phyloP scores from a whole-genome alignment of 345 rosid genomes.

The Schrenkiella parvula region DNA sequence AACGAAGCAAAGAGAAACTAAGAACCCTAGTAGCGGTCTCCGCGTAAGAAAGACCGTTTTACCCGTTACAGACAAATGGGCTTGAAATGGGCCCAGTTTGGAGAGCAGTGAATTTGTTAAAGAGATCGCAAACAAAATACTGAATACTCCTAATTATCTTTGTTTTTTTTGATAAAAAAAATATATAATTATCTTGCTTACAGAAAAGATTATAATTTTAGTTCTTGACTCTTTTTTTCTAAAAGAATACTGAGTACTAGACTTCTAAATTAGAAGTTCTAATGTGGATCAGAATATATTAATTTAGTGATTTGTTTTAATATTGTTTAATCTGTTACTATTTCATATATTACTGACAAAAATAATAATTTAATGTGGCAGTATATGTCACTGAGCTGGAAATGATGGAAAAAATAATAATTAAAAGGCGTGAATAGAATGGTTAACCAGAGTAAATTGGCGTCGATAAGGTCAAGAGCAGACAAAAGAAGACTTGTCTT shows the following conservation, averaged over 20 bases:
- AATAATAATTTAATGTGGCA: background rate
- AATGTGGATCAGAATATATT: background rate
- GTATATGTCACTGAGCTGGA: background rate
- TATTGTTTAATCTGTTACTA: background rate
- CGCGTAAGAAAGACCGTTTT: background rate
- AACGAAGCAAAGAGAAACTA: background rate
- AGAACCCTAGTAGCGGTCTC: background rate
- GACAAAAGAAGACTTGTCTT: constrained; percentile 3
- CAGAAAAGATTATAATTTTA: background rate
- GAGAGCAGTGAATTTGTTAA: background rate
- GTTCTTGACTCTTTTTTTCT: background rate
- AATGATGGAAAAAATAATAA: background rate
- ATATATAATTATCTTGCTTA: background rate
- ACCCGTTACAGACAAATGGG: background rate
- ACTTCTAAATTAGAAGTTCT: too few species aligned
- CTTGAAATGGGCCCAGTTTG: background rate
- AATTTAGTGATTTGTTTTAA: background rate
- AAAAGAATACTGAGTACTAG: background rate
- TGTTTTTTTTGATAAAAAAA: too few species aligned
- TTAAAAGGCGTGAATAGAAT: background rate
- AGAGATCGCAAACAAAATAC: too few species aligned
- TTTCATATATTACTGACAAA: background rate
- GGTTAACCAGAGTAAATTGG: background rate
- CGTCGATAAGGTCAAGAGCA: background rate
- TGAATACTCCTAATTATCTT: too few species aligned